Evolutionary conservation across 192 early-diverging fungal species (phyloP), one percentile per base, ranked within the genome.

Genomic region (Thamnidium elegans): DNA sequence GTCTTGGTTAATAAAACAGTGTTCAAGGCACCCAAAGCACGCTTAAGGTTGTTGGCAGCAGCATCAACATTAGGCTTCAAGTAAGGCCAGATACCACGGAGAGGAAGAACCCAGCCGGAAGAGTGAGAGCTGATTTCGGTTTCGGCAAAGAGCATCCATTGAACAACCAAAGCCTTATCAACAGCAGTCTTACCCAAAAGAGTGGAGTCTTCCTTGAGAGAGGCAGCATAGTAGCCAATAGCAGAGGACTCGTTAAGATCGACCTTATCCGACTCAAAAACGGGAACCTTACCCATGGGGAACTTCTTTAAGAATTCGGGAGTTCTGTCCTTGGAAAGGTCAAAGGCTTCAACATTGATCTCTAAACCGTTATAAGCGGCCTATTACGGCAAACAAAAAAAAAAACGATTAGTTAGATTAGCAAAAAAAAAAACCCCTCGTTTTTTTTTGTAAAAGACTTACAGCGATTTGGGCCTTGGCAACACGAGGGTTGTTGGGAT

Each of bases 241-340:
- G 94, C 96, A 73, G 78, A 86, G 55, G 86, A 89, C 81, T 98
- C 94, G 63, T 80, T 81, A 69, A 90, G 64, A 64, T 68, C 67
- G 74, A 87, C 81, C 26, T 95, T 88, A 68, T 86, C 79, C 66
- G 83, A 82, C 76, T 94, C 95, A 62, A 94, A 95, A 32, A 77
- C 87, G 39, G 96, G 96, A 58, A 94, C 85, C 86, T 96, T 96
- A 71, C 92, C 92, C 52, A 87, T 66, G 20, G 93, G 93, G 85
- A 90, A 96, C 83, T 96, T 97, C 74, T 82, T 85, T 62, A 91
- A 76, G 82, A 84, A 96, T 78, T 90, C 94, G 48, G 87, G 74
- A 46, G 82, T 85, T 82, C 88, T 87, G 84, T 90, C 90, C 36
- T 80, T 82, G 39, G 80, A 84, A 65, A 92, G 75, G 72, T 84